Evolutionary conservation across 441 rosid genomes (phyloP), one percentile per base, ranked within the genome.

Genomic region (Jatropha multifida): DNA sequence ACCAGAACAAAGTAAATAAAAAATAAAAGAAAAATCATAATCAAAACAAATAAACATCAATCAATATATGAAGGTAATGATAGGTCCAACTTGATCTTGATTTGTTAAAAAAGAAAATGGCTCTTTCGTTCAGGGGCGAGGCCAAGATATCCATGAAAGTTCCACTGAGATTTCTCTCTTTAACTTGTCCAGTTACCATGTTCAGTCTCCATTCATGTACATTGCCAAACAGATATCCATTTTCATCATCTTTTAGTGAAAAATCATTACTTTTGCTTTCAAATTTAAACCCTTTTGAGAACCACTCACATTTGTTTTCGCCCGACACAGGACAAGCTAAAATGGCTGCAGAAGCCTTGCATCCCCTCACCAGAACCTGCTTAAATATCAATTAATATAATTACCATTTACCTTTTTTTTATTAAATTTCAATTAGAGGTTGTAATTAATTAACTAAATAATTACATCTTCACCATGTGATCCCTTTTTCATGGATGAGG

Each of bases 321-420:
- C 81, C 85, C 15, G 18, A 13, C 40, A 78, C 83, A 0, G 85
- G 87, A 15, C 86, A 85, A 8, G 86, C 86, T 15, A 87, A 23
- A 23, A 80, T 74, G 6, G 85, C 46, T 42, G 2, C 4, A 56
- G 54, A 76, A n/a, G 85, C 77, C 40, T 75, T 85, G 61, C 83
- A 85, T 0, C 80, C 90, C 79, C 80, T 23, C 51, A 81, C 81
- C 2, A 83, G 76, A 55, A 85, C 85, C 46, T 42, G 46, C 7
- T 42, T 23, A 9, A 4, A 9, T 42, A 42, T 42, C 8, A 42
- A 42, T 42, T 42, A 42, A 23, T 42, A 9, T 42, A 4, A 42
- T 42, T 4, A 42, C 5, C 46, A 42, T 42, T 0, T 42, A 3
- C 8, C 7, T 42, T 0, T 42, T 9, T 42, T 5, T 42, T 5